Evolutionary conservation across 305 asterid species (phyloP).

Genomic region (Stenogyne calaminthoides): DNA sequence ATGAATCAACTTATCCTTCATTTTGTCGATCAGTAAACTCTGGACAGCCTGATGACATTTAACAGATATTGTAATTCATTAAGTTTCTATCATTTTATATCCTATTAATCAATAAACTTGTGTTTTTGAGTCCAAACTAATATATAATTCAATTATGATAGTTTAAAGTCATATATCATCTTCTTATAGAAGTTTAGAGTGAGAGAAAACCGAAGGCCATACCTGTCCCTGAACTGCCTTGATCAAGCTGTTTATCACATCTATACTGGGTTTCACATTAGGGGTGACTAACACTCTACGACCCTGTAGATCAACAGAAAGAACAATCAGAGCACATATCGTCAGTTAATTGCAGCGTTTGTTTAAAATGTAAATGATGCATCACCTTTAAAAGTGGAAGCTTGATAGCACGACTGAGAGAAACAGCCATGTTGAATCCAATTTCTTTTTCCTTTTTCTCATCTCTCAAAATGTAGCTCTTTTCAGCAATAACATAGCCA

Average conservation of each 20-base stretch:
- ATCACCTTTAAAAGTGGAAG: slow-evolving; percentile 66
- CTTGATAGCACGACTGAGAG: slow-evolving; percentile 62
- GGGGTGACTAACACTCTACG: slow-evolving; percentile 63
- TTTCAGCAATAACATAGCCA: slow-evolving; percentile 59
- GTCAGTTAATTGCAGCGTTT: slow-evolving; percentile 17
- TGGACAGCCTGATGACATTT: slow-evolving; percentile 52
- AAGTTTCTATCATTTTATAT: not conserved
- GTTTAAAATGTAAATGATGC: slow-evolving; percentile 19
- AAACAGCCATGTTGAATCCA: slow-evolving; percentile 65
- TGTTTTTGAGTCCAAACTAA: not conserved
- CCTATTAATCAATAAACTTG: not conserved
- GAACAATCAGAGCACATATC: slow-evolving; percentile 8
- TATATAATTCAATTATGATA: not conserved
- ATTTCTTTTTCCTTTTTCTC: slow-evolving; percentile 72
- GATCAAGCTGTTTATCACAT: slow-evolving; percentile 57
- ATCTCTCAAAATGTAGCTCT: slow-evolving; percentile 66
- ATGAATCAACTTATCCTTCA: slow-evolving; percentile 32
- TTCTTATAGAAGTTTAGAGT: not conserved
- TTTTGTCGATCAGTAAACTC: slow-evolving; percentile 27
- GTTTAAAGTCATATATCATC: not conserved
- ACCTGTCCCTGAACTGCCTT: slow-evolving; percentile 72
- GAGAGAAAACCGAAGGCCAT: slow-evolving; percentile 23
- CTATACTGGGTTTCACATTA: slow-evolving; percentile 58
- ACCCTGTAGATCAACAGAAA: slow-evolving; percentile 50
- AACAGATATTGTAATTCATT: slow-evolving; percentile 6